phyloP scores from a whole-genome alignment of 352 stramenopile genomes.

The Phytophthora macrochlamydospora region DNA sequence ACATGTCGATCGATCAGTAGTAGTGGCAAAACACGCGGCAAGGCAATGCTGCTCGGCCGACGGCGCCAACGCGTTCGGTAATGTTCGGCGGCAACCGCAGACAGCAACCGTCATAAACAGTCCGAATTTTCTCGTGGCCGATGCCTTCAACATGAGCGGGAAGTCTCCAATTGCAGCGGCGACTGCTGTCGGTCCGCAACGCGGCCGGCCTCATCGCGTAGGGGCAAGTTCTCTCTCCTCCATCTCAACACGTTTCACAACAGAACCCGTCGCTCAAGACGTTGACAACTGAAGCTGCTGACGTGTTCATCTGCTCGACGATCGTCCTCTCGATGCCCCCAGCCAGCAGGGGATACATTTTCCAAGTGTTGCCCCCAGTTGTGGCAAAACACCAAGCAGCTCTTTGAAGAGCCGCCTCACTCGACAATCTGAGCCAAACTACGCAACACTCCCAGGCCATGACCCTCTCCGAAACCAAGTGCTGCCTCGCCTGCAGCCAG shows the following conservation, averaged over 20 bases:
- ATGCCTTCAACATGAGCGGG: background rate
- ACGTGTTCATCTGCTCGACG: background rate
- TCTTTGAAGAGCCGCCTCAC: conserved; percentile 14
- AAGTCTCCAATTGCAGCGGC: background rate
- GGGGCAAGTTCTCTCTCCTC: no score
- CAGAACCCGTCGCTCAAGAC: no score
- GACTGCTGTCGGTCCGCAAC: background rate
- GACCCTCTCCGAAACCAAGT: conserved; percentile 10
- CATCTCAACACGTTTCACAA: no score
- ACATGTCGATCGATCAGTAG: background rate
- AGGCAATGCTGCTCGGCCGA: background rate
- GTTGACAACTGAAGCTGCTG: background rate
- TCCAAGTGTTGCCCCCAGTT: background rate
- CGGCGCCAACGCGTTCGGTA: conserved; percentile 14
- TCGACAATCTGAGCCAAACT: conserved; percentile 28
- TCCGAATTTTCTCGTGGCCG: conserved; percentile 18
- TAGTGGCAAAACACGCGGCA: no score
- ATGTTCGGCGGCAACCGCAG: conserved; percentile 26
- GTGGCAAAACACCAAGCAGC: conserved; percentile 9
- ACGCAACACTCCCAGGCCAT: background rate
- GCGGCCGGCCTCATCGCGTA: no score
- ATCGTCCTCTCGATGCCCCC: background rate
- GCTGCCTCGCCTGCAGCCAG: conserved; percentile 54
- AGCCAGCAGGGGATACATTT: background rate
- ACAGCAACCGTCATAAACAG: background rate